Conservation (phyloP, 2,329 filamentous ascomycete genomes). For the Saccharata proteae region DNA sequence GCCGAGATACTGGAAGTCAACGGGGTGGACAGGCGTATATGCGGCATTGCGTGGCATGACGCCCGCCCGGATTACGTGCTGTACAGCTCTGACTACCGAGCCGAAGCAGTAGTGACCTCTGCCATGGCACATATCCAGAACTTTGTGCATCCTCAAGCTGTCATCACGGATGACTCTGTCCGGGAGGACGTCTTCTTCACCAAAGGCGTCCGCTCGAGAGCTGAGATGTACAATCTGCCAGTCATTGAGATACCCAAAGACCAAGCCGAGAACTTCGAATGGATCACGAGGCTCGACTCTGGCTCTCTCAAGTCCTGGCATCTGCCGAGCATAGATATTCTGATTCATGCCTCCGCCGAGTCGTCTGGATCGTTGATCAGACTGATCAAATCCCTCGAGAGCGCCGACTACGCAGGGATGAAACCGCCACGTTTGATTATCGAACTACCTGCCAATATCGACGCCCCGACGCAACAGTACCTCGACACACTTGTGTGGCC, state of each 20-base stretch:
- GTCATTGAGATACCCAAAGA: slow-evolving; percentile 63
- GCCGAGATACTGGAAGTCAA: slow-evolving; percentile 64
- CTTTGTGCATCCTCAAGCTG: slow-evolving; percentile 65
- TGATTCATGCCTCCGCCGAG: slow-evolving; percentile 62
- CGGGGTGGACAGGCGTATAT: slow-evolving; percentile 54
- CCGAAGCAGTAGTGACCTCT: slow-evolving; percentile 50
- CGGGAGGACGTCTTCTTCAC: slow-evolving; percentile 60
- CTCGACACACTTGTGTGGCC: slow-evolving; percentile 51
- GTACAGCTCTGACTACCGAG: slow-evolving; percentile 57
- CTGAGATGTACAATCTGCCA: slow-evolving; percentile 41
- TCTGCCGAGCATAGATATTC: slow-evolving; percentile 63
- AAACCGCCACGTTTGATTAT: slow-evolving; percentile 65
- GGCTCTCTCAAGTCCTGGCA: slow-evolving; percentile 66
- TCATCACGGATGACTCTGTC: slow-evolving; percentile 56
- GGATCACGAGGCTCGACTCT: slow-evolving; percentile 69
- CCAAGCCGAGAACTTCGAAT: slow-evolving; percentile 52
- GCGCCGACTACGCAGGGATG: slow-evolving; percentile 63
- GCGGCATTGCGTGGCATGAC: slow-evolving; percentile 58
- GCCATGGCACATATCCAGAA: slow-evolving; percentile 60
- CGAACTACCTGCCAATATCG: slow-evolving; percentile 63
- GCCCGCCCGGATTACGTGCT: slow-evolving; percentile 63
- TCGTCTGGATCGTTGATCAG: slow-evolving; percentile 65
- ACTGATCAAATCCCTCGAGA: slow-evolving; percentile 61
- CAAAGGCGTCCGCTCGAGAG: slow-evolving; percentile 45
- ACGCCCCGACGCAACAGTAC: slow-evolving; percentile 48